A percentile compares a stretch with the other conserved stretches of the same genome.
Conservation (phyloP, 495 filamentous ascomycete genomes). For the Aspergillus heteromorphus region DNA sequence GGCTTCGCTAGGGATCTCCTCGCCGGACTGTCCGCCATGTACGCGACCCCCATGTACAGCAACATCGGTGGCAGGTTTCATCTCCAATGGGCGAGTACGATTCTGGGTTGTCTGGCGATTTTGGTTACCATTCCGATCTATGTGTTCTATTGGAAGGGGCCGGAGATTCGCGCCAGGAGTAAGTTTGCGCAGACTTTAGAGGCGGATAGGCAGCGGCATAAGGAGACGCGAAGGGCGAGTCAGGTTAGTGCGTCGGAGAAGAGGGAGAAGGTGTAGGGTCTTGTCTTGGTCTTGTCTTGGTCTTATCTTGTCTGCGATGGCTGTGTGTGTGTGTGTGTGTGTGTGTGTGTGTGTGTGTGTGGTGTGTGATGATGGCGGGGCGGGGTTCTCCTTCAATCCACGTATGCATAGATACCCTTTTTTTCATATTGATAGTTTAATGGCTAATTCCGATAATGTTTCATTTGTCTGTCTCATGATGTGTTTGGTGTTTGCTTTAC, state of each 20-base stretch:
- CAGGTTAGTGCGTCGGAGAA: constrained; percentile 13
- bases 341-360: too few species aligned
- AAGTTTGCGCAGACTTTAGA: constrained; percentile 40
- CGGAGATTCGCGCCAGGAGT: constrained; percentile 34
- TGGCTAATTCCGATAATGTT: too few species aligned
- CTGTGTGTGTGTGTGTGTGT: too few species aligned
- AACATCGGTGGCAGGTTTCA: constrained; percentile 28
- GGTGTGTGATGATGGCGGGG: neutral
- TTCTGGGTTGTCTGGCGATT: constrained; percentile 35
- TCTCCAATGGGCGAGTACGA: constrained; percentile 37
- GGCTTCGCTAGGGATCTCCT: constrained; percentile 47
- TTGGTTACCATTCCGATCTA: constrained; percentile 44
- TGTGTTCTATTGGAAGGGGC: constrained; percentile 45
- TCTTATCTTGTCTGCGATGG: too few species aligned
- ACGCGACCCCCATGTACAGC: constrained; percentile 37
- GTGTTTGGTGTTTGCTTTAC: too few species aligned
- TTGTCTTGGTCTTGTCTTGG: too few species aligned
- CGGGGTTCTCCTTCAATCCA: neutral
- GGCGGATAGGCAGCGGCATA: constrained; percentile 15
- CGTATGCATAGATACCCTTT: neutral
- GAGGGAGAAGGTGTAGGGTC: too few species aligned
- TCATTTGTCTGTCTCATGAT: too few species aligned
- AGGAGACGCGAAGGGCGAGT: constrained; percentile 14
- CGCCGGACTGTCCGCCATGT: constrained; percentile 43
- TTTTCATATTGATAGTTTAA: too few species aligned